Evolutionary conservation across 805 yeast genomes (phyloP).

Genomic region (Saccharomycopsis microspora): DNA sequence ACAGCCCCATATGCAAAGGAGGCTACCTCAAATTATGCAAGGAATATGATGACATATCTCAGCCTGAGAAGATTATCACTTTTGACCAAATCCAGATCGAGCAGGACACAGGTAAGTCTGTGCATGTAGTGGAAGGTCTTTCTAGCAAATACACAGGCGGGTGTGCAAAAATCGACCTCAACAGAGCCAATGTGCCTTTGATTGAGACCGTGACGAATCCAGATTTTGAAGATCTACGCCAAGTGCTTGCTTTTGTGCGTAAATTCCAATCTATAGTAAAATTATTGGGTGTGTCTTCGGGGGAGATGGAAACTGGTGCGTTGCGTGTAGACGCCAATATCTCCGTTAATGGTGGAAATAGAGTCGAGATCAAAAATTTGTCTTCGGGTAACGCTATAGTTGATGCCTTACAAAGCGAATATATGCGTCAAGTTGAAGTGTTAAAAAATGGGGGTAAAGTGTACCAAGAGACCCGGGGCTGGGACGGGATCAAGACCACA

Average conservation of each 20-base stretch:
- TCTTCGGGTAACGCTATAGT: constrained; percentile 74
- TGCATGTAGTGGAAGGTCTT: constrained; percentile 31
- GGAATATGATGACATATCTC: constrained; percentile 41
- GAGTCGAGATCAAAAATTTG: constrained; percentile 86
- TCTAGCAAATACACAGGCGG: constrained; percentile 17
- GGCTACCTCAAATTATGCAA: constrained; percentile 44
- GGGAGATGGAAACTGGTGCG: constrained; percentile 90
- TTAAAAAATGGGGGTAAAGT: constrained; percentile 28
- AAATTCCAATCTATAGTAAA: constrained; percentile 67
- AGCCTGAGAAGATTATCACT: constrained; percentile 33
- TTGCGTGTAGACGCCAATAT: constrained; percentile 91
- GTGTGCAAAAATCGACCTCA: constrained; percentile 53
- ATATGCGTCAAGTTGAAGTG: constrained; percentile 48
- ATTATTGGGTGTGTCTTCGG: constrained; percentile 65
- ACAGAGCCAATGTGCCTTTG: constrained; percentile 76
- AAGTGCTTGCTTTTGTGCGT: constrained; percentile 69
- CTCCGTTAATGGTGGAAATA: constrained; percentile 51
- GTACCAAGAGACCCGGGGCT: constrained; percentile 70
- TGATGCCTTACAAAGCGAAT: constrained; percentile 67
- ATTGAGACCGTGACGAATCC: constrained; percentile 90
- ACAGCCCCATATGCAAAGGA: constrained; percentile 60
- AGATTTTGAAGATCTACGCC: constrained; percentile 55
- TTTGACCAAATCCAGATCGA: constrained; percentile 83
- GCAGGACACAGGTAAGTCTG: constrained; percentile 86
- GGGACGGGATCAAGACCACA: constrained; percentile 71